These are phyloP conservation scores for Candida qinlingensis DNA, from an alignment of 805 yeast species.

Conservation along the genomic window DNA sequence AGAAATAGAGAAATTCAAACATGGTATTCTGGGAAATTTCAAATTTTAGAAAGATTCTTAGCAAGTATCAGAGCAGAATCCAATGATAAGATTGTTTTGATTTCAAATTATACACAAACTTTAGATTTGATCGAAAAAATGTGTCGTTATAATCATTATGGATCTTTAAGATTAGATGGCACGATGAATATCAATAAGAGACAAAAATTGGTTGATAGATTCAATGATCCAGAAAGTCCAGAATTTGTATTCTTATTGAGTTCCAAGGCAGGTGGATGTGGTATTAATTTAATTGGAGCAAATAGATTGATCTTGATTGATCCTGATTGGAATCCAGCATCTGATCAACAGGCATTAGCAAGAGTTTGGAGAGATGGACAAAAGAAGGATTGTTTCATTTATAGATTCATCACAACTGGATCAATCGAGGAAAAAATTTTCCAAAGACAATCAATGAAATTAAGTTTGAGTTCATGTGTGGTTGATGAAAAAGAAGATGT, in stretches of 20 bases:
- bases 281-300: constrained; percentile 95
- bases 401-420: constrained; percentile 90
- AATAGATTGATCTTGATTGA: constrained; percentile 84
- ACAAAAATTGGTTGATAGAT: constrained; percentile 84
- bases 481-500: constrained; percentile 96
- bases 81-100: constrained; percentile 89
- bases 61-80: constrained; percentile 73
- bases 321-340: constrained; percentile 97
- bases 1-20: constrained; percentile 70
- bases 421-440: constrained; percentile 94
- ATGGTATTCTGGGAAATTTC: constrained; percentile 81
- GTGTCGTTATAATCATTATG: constrained; percentile 74
- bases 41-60: constrained; percentile 79
- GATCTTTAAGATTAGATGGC: constrained; percentile 82
- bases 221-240: constrained; percentile 83
- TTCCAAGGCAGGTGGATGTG: constrained; percentile 98
- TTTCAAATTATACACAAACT: constrained; percentile 93
- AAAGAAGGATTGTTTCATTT: constrained; percentile 92
- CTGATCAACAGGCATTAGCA: constrained; percentile 96
- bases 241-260: constrained; percentile 87
- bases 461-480: constrained; percentile 89
- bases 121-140: constrained; percentile 82
- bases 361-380: constrained; percentile 99
- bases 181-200: constrained; percentile 88
- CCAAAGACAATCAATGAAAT: constrained; percentile 92